phyloP scores from a whole-genome alignment of 257 asterid species.

The Solanum rostratum region DNA sequence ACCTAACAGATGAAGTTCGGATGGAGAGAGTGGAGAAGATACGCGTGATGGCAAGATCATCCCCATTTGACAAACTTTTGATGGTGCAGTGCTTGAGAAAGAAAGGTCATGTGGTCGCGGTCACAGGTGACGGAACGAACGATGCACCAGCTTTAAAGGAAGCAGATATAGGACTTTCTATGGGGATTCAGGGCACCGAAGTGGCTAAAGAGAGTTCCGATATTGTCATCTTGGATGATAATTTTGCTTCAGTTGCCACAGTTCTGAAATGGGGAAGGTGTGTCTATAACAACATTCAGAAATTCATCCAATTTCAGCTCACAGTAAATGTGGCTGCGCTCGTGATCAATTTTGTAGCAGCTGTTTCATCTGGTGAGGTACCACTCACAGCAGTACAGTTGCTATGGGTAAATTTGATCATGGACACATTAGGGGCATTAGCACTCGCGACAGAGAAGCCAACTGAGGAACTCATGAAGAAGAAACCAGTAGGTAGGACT shows the following conservation, averaged over 20 bases:
- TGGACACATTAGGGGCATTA: conserved; percentile 42
- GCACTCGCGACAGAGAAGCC: conserved; percentile 46
- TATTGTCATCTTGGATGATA: conserved; percentile 58
- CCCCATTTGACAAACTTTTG: conserved; percentile 64
- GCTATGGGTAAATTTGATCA: conserved; percentile 35
- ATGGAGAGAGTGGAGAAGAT: conserved; percentile 49
- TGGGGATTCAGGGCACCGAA: conserved; percentile 70
- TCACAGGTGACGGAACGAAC: conserved; percentile 63
- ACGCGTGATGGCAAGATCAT: conserved; percentile 60
- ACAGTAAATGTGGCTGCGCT: conserved; percentile 48
- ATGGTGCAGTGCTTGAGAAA: conserved; percentile 56
- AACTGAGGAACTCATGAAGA: conserved; percentile 27
- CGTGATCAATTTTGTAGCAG: conserved; percentile 44
- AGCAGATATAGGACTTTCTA: conserved; percentile 61
- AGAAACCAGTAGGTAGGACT: conserved; percentile 30
- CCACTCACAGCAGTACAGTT: conserved; percentile 64
- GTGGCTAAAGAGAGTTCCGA: conserved; percentile 69
- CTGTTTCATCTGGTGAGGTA: conserved; percentile 47
- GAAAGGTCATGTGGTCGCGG: conserved; percentile 70
- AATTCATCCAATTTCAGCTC: conserved; percentile 61
- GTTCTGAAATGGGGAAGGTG: conserved; percentile 43
- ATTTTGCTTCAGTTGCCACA: conserved; percentile 48
- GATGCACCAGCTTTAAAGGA: conserved; percentile 65
- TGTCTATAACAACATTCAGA: conserved; percentile 55
- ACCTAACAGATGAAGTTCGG: conserved; percentile 41